Base-by-base conservation (phyloP, 306 rosid genomes). In the Canavalia ensiformis region DNA sequence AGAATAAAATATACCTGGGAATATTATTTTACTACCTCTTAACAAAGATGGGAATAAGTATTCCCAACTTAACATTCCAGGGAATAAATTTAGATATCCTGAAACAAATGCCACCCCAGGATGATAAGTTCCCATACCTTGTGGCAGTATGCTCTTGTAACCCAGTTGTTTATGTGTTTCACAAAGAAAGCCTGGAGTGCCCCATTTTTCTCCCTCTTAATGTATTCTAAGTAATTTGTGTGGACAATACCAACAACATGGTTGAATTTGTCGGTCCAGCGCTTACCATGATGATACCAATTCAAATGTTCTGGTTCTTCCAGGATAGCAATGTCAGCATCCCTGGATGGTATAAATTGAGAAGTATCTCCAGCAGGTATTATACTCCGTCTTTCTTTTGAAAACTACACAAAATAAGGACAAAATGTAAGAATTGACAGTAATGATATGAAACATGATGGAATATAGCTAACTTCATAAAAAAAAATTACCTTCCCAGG, bases 291-390 rank as follows among this genome's bases (percentile, higher is more conserved):
- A 88, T 93, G 98, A 84, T 96, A 96, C 99, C 99, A 96, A 85
- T 93, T 93, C 70, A 96, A 92, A 73, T 96, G 99, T 82, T 96
- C 97, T 30, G 99, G 99, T 84, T 96, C 99, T 85, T 96, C 98
- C 52, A 93, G 86, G 76, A 96, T 93, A 42, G 98, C 98, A 88
- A 93, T 90, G 91, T 93, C 98, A 52, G 98, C 98, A 51, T 95
- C 91, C 91, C 85, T 93, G 59, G 92, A 93, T 6, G 94, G 94
- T 77, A 95, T 88, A 84, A 95, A 93, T 87, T 88, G 98, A 72
- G 97, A 89, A 76, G 96, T 96, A 83, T 96, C 98, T 81, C 99
- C 99, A 69, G 97, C 93, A 13, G 98, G 98, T 87, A 96, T 78
- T 76, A 96, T 92, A 90, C 99, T 93, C 31, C 99, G 88, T 76